Conservation (phyloP, 768 basidiomycete species). For the Polyporus arcularius region DNA sequence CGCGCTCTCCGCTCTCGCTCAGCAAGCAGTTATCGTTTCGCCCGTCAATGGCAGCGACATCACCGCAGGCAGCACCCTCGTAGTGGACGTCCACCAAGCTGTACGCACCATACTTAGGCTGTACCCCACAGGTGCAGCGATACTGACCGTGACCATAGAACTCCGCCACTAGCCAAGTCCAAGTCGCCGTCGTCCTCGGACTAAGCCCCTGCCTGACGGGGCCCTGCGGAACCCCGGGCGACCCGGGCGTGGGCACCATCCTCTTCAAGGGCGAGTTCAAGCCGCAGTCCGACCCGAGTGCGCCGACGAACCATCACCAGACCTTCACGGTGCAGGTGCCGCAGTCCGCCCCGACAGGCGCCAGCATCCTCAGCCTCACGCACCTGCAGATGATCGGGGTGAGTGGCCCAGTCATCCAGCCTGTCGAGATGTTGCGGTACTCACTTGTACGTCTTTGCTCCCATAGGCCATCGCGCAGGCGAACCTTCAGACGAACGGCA, state of each 20-base stretch:
- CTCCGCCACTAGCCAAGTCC: conserved; percentile 38
- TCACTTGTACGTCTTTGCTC: not conserved
- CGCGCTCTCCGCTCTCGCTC: conserved; percentile 39
- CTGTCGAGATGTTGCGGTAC: not conserved
- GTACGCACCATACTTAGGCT: not conserved
- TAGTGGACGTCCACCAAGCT: conserved; percentile 43
- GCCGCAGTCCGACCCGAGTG: conserved; percentile 35
- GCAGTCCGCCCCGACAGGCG: not conserved
- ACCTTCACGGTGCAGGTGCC: conserved; percentile 49
- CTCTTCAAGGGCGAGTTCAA: conserved; percentile 48
- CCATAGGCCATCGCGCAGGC: conserved; percentile 4
- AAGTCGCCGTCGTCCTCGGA: conserved; percentile 49
- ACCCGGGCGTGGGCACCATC: conserved; percentile 40
- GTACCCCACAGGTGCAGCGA: no score
- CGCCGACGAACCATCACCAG: conserved; percentile 37
- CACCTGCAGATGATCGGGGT: conserved; percentile 18
- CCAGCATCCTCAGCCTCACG: conserved; percentile 2
- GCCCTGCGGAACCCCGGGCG: conserved; percentile 16
- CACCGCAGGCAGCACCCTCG: conserved; percentile 38
- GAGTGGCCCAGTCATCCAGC: not conserved
- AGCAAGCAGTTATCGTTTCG: conserved; percentile 40
- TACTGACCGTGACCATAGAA: conserved; percentile 30
- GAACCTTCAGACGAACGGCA: not conserved
- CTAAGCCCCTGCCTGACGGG: conserved; percentile 39
- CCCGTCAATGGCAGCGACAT: conserved; percentile 40